Evolutionary conservation across 2,329 filamentous ascomycete species (phyloP), one percentile per base, ranked within the genome.

Genomic region (Meredithiella fracta): DNA sequence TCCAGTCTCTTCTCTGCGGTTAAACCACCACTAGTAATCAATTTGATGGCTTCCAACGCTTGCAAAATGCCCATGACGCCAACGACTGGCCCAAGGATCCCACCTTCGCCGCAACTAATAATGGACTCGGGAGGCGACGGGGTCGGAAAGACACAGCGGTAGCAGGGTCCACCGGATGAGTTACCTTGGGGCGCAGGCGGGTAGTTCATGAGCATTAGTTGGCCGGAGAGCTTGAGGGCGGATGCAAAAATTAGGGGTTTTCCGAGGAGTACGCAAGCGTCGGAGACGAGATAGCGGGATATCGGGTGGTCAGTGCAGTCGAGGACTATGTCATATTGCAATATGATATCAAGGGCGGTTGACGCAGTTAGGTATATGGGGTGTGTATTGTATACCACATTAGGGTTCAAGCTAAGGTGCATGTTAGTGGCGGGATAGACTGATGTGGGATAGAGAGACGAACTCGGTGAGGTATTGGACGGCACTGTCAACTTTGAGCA

Each of bases 251-350:
- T 79, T 15, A 98, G 77, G 0, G 87, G 82, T 64, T 88, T 92
- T 1, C 75, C 70, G 0, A 90, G 73, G 3, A 95, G 72, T 8
- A 96, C 85, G 62, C 88, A 94, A 15, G 85, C 79, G 65, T 98
- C 92, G 0, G 88, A 95, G 61, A 97, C 86, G 49, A 97, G 77
- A 66, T 98, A 97, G 47, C 92, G 85, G 0, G 88, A 86, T 1
- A 86, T 84, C 0, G 92, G 91, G 61, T 91, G 89, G 68, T 98
- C 92, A 8, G 91, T 97, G 67, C 92, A 98, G 67, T 98, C 92
- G 11, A 98, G 79, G 1, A 97, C 80, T 0, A 96, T 62, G 63
- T 95, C 87, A 65, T 94, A 97, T 3, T 72, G 63, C 0, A 72
- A 69, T 56, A 94, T 78, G 42, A 88, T 80, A 0, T 72, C 67